phyloP scores from a whole-genome alignment of 2,329 filamentous ascomycete species.

The Ceratocystis huliohia region DNA sequence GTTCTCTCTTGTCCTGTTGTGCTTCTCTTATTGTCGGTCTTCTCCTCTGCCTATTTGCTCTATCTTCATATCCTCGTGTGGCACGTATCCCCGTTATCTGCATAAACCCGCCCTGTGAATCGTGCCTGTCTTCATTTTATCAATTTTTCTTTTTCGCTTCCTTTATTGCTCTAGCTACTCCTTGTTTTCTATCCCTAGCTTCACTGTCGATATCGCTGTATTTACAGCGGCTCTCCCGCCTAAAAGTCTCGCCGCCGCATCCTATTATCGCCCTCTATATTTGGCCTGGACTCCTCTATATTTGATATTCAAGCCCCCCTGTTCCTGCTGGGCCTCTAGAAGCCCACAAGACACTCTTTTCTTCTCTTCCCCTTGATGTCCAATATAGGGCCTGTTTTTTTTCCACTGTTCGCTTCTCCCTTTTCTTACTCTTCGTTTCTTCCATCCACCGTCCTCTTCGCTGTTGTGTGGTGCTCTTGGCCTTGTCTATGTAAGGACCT shows the following conservation, averaged over 20 bases:
- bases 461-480: neutral
- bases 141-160: neutral
- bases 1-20: too few species aligned
- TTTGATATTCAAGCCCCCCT: constrained; percentile 3
- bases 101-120: neutral
- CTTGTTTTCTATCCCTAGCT: neutral
- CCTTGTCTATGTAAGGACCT: neutral
- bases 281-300: neutral
- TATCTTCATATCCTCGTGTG: constrained; percentile 5
- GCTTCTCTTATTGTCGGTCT: too few species aligned
- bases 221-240: neutral
- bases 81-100: neutral
- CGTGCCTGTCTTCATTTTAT: neutral
- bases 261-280: neutral
- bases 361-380: neutral
- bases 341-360: neutral
- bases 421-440: neutral
- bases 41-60: neutral
- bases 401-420: neutral
- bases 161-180: neutral
- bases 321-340: neutral
- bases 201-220: neutral
- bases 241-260: neutral
- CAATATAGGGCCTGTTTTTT: constrained; percentile 1
- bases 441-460: neutral